Percentiles rank a stretch among this genome's conserved stretches.
Conservation (phyloP, 1,139 yeast species). For the Debaryomyces robertsiae region DNA sequence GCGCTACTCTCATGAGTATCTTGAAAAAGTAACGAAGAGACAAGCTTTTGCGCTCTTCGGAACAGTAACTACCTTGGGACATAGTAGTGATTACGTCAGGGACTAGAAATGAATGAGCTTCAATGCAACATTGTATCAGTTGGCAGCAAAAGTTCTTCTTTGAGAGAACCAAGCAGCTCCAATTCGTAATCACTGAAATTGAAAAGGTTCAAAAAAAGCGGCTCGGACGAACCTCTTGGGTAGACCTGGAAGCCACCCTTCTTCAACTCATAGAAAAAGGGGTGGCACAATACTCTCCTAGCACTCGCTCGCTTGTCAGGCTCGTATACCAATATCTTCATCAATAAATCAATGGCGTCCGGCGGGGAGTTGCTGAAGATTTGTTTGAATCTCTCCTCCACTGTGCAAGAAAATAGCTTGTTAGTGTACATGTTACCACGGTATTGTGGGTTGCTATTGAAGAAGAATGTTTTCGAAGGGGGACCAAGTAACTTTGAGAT, state of each 20-base stretch:
- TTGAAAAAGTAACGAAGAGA: no score
- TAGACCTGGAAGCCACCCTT: slow-evolving; percentile 56
- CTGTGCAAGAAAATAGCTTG: slow-evolving; percentile 63
- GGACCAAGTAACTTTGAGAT: slow-evolving; percentile 76
- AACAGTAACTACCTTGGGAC: not conserved
- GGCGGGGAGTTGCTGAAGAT: slow-evolving; percentile 71
- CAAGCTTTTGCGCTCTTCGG: no score
- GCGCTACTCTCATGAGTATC: no score
- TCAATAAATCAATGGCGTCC: slow-evolving; percentile 68
- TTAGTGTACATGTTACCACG: slow-evolving; percentile 74
- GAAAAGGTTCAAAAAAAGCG: slow-evolving; percentile 49
- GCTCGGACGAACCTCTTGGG: slow-evolving; percentile 53
- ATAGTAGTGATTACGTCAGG: not conserved
- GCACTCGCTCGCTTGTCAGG: slow-evolving; percentile 71
- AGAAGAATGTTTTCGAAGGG: slow-evolving; percentile 73
- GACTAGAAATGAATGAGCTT: not conserved
- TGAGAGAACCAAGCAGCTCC: slow-evolving; percentile 48
- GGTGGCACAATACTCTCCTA: slow-evolving; percentile 66
- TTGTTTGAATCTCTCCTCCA: slow-evolving; percentile 65
- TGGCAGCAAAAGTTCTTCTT: slow-evolving; percentile 32
- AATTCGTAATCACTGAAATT: slow-evolving; percentile 58
- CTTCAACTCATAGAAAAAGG: slow-evolving; percentile 70
- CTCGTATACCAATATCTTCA: slow-evolving; percentile 71
- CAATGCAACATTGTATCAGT: no score
- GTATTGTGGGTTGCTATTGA: slow-evolving; percentile 72